phyloP scores from a whole-genome alignment of 257 asterid genomes.

The Solanum ahanhuiri region DNA sequence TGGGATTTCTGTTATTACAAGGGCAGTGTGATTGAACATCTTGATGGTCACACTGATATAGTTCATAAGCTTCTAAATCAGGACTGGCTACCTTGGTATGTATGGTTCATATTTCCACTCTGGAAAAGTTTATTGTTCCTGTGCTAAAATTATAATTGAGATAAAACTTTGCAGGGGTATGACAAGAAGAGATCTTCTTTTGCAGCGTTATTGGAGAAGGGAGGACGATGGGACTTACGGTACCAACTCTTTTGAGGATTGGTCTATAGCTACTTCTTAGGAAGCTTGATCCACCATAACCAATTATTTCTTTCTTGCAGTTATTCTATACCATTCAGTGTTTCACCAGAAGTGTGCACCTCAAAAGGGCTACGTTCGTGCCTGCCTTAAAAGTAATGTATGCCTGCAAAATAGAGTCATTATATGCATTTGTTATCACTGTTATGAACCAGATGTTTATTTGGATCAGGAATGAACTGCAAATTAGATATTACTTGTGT shows the following conservation, averaged over 20 bases:
- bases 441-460: background rate
- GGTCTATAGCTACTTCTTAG: background rate
- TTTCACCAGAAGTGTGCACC: constrained; percentile 83
- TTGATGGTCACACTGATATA: constrained; percentile 95
- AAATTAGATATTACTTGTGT: background rate
- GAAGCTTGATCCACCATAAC: background rate
- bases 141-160: background rate
- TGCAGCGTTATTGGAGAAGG: constrained; percentile 96
- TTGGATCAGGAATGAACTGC: background rate
- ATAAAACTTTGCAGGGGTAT: constrained; percentile 60
- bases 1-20: constrained; percentile 91
- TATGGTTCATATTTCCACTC: constrained; percentile 24
- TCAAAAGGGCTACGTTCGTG: constrained; percentile 72
- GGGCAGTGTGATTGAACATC: constrained; percentile 89
- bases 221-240: constrained; percentile 99
- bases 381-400: constrained; percentile 99
- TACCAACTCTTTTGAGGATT: constrained; percentile 16
- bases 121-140: background rate
- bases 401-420: constrained; percentile 17
- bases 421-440: background rate
- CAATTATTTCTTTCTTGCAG: background rate
- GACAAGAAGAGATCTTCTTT: constrained; percentile 77
- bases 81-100: constrained; percentile 92
- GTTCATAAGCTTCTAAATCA: constrained; percentile 71
- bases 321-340: constrained; percentile 36